Evolutionary conservation across 192 early-diverging fungal species (phyloP).

Genomic region (Coemansia sp.): DNA sequence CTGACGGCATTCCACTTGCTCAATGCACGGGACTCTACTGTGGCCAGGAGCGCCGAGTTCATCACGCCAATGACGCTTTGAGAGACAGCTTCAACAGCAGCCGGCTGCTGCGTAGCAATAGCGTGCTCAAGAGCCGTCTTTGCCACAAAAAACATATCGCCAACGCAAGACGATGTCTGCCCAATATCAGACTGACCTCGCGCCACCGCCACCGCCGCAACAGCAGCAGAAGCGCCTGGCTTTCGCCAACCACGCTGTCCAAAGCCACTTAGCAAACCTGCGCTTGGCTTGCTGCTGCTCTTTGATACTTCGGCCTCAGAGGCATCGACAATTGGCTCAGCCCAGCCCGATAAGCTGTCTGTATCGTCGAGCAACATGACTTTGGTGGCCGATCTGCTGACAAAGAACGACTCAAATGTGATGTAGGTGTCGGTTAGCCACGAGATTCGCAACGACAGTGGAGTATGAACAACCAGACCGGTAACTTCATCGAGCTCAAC

Average conservation of each 20-base stretch:
- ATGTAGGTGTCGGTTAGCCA: slow-evolving; percentile 47
- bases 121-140: slow-evolving; percentile 71
- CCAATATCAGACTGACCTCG: slow-evolving; percentile 3
- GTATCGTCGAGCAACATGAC: slow-evolving; percentile 48
- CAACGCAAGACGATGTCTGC: slow-evolving; percentile 65
- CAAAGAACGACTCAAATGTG: slow-evolving; percentile 38
- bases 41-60: slow-evolving; percentile 24
- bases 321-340: slow-evolving; percentile 4
- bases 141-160: slow-evolving; percentile 92
- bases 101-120: slow-evolving; percentile 68
- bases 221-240: neutral
- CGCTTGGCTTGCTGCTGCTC: neutral
- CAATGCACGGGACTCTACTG: slow-evolving; percentile 29
- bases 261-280: neutral
- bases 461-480: slow-evolving; percentile 33
- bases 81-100: slow-evolving; percentile 68
- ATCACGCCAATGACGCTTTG: slow-evolving; percentile 59
- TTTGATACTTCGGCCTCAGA: neutral
- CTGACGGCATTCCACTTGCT: slow-evolving; percentile 9
- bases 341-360: slow-evolving; percentile 35
- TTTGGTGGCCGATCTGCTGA: slow-evolving; percentile 30
- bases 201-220: neutral
- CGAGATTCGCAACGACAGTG: slow-evolving; percentile 21
- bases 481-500: slow-evolving; percentile 19
- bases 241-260: neutral